Evolutionary conservation across 2,329 filamentous ascomycete species (phyloP).

Genomic region (Drechmeria coniospora): DNA sequence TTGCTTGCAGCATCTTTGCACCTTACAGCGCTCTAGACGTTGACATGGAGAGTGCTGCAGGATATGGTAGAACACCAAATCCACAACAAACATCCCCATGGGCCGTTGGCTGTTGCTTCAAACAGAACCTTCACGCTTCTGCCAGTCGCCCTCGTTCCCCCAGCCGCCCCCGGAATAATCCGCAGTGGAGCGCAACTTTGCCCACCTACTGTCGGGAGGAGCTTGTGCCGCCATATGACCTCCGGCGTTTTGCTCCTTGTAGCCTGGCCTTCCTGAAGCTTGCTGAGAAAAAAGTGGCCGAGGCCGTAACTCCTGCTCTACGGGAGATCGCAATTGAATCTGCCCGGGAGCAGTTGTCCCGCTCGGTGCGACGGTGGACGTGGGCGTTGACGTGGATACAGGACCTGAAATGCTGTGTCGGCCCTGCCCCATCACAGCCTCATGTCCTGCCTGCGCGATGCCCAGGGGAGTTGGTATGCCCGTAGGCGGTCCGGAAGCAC

Average conservation of each 20-base stretch:
- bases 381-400: constrained; percentile 1
- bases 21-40: too few relatives aligned
- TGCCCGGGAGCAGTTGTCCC: too few relatives aligned
- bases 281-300: too few relatives aligned
- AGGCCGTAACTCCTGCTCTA: too few relatives aligned
- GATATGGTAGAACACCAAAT: too few relatives aligned
- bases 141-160: constrained; percentile 8
- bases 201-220: constrained; percentile 8
- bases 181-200: constrained; percentile 8
- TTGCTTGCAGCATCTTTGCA: too few relatives aligned
- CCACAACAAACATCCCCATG: neutral
- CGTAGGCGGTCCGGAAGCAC: neutral
- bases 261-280: too few relatives aligned
- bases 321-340: too few relatives aligned
- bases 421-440: neutral
- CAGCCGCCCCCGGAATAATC: constrained; percentile 16
- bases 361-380: too few relatives aligned
- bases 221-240: neutral
- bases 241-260: too few relatives aligned
- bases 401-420: constrained; percentile 1
- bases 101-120: too few relatives aligned
- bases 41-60: too few relatives aligned
- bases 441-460: constrained; percentile 1
- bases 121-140: neutral
- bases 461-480: neutral